Evolutionary conservation across 1,284 basidiomycete species (phyloP).

Genomic region (Trametes sp.): DNA sequence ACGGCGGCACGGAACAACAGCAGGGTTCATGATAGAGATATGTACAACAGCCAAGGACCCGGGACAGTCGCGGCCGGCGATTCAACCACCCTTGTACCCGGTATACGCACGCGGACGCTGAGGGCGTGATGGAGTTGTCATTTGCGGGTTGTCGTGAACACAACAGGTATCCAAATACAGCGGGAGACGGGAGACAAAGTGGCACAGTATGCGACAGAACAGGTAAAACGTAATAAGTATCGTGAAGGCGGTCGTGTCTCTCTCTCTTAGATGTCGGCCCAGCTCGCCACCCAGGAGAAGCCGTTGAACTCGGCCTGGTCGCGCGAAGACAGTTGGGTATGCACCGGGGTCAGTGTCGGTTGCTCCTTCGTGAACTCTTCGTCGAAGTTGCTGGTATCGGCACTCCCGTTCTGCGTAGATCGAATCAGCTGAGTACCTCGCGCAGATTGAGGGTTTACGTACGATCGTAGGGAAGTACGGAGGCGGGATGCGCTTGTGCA

Average conservation of each 20-base stretch:
- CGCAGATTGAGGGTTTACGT: slow-evolving; percentile 42
- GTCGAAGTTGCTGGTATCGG: slow-evolving; percentile 91
- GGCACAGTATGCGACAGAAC: slow-evolving; percentile 36
- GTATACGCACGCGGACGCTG: not conserved
- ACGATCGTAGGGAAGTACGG: slow-evolving; percentile 98
- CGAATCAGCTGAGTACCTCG: slow-evolving; percentile 27
- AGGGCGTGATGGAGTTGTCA: slow-evolving; percentile 26
- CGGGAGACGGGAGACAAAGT: slow-evolving; percentile 28
- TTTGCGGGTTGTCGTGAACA: slow-evolving; percentile 39
- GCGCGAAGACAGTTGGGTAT: slow-evolving; percentile 89
- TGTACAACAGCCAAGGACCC: not conserved
- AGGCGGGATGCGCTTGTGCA: slow-evolving; percentile 95
- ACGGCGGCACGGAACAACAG: slow-evolving; percentile 28
- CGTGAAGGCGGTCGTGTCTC: slow-evolving; percentile 29
- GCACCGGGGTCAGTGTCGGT: slow-evolving; percentile 97
- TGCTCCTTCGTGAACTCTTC: slow-evolving; percentile 98
- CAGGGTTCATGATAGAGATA: slow-evolving; percentile 18
- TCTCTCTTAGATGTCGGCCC: slow-evolving; percentile 66
- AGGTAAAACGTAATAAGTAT: slow-evolving; percentile 41
- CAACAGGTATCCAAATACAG: slow-evolving; percentile 61
- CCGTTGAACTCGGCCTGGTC: slow-evolving; percentile 97
- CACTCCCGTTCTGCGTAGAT: slow-evolving; percentile 70
- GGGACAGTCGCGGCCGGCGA: not conserved
- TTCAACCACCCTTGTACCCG: slow-evolving; percentile 15
- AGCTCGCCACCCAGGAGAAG: slow-evolving; percentile 89